Base-by-base conservation (phyloP, 75 land plant genomes). In the Pseudotsuga menziesii region DNA sequence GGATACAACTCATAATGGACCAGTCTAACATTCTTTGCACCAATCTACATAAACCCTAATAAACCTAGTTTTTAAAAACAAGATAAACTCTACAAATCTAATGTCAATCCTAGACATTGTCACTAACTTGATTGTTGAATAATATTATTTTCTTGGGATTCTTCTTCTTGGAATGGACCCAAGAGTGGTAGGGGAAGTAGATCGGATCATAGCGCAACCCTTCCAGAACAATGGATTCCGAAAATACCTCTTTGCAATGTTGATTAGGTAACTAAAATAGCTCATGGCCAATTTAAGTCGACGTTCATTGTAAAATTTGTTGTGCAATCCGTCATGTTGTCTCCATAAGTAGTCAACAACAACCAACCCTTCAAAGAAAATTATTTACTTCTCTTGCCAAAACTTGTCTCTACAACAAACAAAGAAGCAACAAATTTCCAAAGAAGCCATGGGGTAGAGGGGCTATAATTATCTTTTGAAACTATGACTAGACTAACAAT, bases 101-200 rank as follows among this genome's bases (percentile, higher is more conserved):
- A 48, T 48, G 54, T 48, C 54, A 6, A 44, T 6, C 8, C 8
- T 44, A 8, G 48, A 0, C 48, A 44, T 0, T 44, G 1, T 44
- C 6, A 60, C 74, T 73, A 61, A 91, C 97, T 61, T 90, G 82
- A 80, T 92, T 93, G 44, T 63, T 84, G 89, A 94, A 94, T 62
- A 94, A 83, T 61, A 94, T 82, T 73, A 95, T 80, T 64, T 80
- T 78, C 39, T 87, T 82, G 15, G 88, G 86, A 64, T 82, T 79
- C 56, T 84, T 82, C 3, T 77, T 74, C n/a, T 76, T 75, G 2
- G 96, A 85, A 77, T 93, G 88, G 56, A 94, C 91, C 97, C 97
- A 94, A 15, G 97, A 89, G 69, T 94, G 85, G n/a, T 88, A 89
- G 23, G 91, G 88, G 78, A 90, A 90, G 80, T 88, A 84, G 29